Conservation (phyloP, 108 stramenopile species). For the Chaetoceros tenuissimus region DNA sequence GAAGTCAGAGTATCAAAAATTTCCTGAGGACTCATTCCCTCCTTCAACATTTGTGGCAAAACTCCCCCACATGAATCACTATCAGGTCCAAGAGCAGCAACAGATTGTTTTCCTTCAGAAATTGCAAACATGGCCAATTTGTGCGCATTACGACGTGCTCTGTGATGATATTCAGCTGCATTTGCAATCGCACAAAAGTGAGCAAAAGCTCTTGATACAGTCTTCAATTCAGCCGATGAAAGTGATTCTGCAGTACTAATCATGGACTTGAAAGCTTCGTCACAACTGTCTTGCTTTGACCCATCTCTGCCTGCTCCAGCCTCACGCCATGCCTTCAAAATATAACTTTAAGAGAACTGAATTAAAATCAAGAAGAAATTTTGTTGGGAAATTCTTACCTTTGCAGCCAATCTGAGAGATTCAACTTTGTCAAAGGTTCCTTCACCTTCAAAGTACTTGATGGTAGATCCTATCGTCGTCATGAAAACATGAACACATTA, state of each 20-base stretch:
- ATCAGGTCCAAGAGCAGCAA: slow-evolving; percentile 11
- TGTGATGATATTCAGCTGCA: slow-evolving; percentile 77
- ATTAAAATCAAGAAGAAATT: not conserved
- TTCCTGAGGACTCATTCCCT: slow-evolving; percentile 39
- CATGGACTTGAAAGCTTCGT: slow-evolving; percentile 38
- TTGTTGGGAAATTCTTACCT: slow-evolving; percentile 19
- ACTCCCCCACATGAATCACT: slow-evolving; percentile 53
- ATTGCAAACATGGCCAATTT: slow-evolving; percentile 1
- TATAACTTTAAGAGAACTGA: not conserved
- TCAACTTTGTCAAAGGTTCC: slow-evolving; percentile 65
- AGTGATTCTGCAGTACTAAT: slow-evolving; percentile 30
- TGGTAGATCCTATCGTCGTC: slow-evolving; percentile 22
- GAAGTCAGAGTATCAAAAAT: slow-evolving; percentile 63
- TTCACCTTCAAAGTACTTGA: slow-evolving; percentile 46
- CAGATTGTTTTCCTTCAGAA: not conserved
- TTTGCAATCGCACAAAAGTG: slow-evolving; percentile 82
- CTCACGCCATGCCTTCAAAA: slow-evolving; percentile 27
- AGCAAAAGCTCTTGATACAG: slow-evolving; percentile 62
- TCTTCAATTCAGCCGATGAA: slow-evolving; percentile 47
- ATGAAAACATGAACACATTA: not conserved
- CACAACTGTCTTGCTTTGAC: slow-evolving; percentile 12
- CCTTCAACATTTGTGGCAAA: slow-evolving; percentile 38
- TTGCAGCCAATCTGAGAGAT: slow-evolving; percentile 50
- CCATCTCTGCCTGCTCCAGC: slow-evolving; percentile 34
- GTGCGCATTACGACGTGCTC: slow-evolving; percentile 24